Evolutionary conservation across 1,284 basidiomycete species (phyloP), one percentile per base, ranked within the genome.

Genomic region (Ustanciosporium gigantosporum): DNA sequence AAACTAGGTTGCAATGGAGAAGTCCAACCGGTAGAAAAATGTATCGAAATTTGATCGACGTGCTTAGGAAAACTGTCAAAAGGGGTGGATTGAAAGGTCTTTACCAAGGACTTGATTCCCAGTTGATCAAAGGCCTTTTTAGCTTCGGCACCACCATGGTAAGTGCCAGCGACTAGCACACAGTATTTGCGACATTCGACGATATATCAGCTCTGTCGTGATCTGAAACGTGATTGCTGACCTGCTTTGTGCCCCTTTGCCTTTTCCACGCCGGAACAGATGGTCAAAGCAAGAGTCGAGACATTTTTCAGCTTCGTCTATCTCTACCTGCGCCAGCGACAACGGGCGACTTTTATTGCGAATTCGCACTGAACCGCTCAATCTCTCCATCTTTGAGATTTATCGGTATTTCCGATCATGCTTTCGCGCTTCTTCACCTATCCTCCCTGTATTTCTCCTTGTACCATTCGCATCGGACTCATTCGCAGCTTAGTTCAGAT

Each of bases 1-100:
- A 82, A 72, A 79, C 78, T 3, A 68, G 80, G 4, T 49, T 78
- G 29, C 78, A 79, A 42, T 79, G 75, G 72, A 67, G 74, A 32
- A 66, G 65, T 4, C 73, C 79, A 8, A 66, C 65, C 5, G 79
- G 78, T 1, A 55, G 69, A 15, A 67, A 71, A 50, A 41, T 68
- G 47, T 74, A 74, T 38, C 32, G 47, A 21, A 68, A 60, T 35
- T 35, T 74, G 43, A n/a, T 50, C 6, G 69, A 74, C 21, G 71
- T 74, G 29, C 20, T 74, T 35, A 27, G 49, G 9, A 72, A 72
- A 41, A 71, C 69, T 32, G 25, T 69, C 22, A 49, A 43, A 40
- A 39, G 50, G 22, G 52, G 57, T 8, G 71, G 71, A 3, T 16
- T 68, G 24, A 44, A 35, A n/a, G 71, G 69, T 3, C 32, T 74